phyloP scores from a whole-genome alignment of 1,284 basidiomycete genomes.

The Leccinum pallidistipes region DNA sequence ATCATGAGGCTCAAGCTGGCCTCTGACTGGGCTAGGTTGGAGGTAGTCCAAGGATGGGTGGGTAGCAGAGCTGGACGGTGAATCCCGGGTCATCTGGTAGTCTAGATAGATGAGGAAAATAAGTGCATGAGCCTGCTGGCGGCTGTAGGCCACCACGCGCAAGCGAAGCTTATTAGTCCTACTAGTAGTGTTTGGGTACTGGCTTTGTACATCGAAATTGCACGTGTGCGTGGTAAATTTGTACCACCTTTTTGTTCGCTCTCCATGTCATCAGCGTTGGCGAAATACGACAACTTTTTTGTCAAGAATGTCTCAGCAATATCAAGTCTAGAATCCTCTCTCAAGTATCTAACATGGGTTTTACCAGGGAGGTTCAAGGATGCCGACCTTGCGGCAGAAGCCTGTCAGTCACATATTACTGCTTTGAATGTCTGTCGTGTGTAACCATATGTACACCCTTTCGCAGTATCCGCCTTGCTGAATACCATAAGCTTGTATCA shows the following conservation, averaged over 20 bases:
- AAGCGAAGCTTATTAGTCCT: neutral
- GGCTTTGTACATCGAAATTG: slow-evolving; percentile 27
- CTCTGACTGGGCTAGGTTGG: slow-evolving; percentile 63
- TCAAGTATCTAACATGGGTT: slow-evolving; percentile 92
- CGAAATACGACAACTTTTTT: slow-evolving; percentile 79
- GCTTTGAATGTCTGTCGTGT: slow-evolving; percentile 8
- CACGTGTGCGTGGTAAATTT: slow-evolving; percentile 12
- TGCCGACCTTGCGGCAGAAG: slow-evolving; percentile 91
- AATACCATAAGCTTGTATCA: slow-evolving; percentile 85
- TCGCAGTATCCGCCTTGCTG: slow-evolving; percentile 66
- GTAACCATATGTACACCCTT: slow-evolving; percentile 18
- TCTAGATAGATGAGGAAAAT: slow-evolving; percentile 4
- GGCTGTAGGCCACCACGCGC: slow-evolving; percentile 9
- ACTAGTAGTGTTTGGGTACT: slow-evolving; percentile 21
- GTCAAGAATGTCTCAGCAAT: slow-evolving; percentile 84
- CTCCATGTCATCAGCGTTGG: slow-evolving; percentile 47
- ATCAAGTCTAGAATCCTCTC: slow-evolving; percentile 82
- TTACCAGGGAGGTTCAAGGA: slow-evolving; percentile 96
- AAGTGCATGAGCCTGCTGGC: neutral
- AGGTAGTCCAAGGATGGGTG: slow-evolving; percentile 50
- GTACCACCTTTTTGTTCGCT: slow-evolving; percentile 1
- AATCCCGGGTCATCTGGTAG: slow-evolving; percentile 24
- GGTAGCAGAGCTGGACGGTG: slow-evolving; percentile 24
- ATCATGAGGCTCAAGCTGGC: slow-evolving; percentile 66
- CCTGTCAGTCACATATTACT: slow-evolving; percentile 59